These are phyloP conservation scores for Camelina hispida DNA, from an alignment of 345 rosid genomes.

Conservation along the genomic window DNA sequence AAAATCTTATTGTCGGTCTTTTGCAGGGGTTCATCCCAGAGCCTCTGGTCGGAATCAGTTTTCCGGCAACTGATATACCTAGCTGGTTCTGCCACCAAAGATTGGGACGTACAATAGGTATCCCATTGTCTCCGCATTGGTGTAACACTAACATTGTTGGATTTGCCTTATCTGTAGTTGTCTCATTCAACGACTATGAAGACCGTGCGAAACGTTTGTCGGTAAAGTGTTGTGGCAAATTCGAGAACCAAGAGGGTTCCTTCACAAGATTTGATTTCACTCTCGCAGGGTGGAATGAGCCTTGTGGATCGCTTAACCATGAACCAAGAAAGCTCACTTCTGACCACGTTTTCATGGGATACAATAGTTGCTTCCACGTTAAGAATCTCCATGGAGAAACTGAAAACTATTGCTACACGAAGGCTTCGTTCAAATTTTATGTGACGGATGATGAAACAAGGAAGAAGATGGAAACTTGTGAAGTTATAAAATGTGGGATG, in stretches of 20 bases:
- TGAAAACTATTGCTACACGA: constrained; percentile 34
- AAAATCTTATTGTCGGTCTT: background rate
- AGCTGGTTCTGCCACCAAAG: constrained; percentile 46
- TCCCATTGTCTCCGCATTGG: constrained; percentile 43
- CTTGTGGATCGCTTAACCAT: constrained; percentile 31
- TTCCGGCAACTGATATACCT: constrained; percentile 29
- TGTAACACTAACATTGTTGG: constrained; percentile 42
- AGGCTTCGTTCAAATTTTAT: constrained; percentile 40
- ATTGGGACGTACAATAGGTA: constrained; percentile 37
- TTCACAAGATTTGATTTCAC: constrained; percentile 31
- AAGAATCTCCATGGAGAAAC: constrained; percentile 32
- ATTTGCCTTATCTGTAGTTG: constrained; percentile 41
- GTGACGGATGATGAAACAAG: constrained; percentile 35
- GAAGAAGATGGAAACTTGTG: constrained; percentile 32
- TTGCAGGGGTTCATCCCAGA: constrained; percentile 34
- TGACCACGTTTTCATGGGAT: constrained; percentile 42
- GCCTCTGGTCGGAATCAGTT: constrained; percentile 30
- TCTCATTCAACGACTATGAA: constrained; percentile 37
- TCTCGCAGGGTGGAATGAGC: constrained; percentile 36
- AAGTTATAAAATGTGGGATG: constrained; percentile 43
- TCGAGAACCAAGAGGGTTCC: constrained; percentile 36
- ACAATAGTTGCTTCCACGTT: constrained; percentile 37
- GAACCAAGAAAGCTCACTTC: constrained; percentile 33
- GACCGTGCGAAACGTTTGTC: background rate
- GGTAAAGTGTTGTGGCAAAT: constrained; percentile 25